These are phyloP conservation scores for Candida incommunis DNA, from an alignment of 805 yeast species.

Conservation along the genomic window DNA sequence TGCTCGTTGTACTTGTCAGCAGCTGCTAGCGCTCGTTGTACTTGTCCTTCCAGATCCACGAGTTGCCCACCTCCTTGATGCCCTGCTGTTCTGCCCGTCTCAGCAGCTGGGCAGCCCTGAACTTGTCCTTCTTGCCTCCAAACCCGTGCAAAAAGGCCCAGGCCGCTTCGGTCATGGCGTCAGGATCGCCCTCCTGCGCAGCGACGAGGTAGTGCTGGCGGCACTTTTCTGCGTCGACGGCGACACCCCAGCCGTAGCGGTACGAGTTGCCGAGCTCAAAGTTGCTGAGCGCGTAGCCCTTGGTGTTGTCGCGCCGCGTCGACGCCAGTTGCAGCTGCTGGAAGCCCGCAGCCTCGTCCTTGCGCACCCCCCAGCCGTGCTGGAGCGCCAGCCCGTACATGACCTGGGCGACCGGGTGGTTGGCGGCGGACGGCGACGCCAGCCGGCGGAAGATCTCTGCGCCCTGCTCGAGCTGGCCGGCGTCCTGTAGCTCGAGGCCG, in stretches of 20 bases:
- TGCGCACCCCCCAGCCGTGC: constrained; percentile 20
- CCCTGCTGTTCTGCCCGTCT: constrained; percentile 18
- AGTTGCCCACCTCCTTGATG: constrained; percentile 18
- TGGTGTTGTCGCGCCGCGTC: constrained; percentile 5
- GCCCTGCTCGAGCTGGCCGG: constrained; percentile 12
- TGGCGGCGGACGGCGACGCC: constrained; percentile 14
- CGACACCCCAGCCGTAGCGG: constrained; percentile 21
- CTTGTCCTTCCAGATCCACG: constrained; percentile 23
- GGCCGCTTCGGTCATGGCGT: constrained; percentile 19
- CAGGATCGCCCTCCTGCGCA: constrained; percentile 19
- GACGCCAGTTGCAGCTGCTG: constrained; percentile 15
- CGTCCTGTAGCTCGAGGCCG: constrained; percentile 18
- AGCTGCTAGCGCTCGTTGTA: constrained; percentile 9
- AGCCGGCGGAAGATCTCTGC: constrained; percentile 10
- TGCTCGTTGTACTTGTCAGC: too few relatives aligned
- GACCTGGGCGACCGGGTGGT: constrained; percentile 18
- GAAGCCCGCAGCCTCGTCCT: constrained; percentile 12
- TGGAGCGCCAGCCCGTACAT: constrained; percentile 17
- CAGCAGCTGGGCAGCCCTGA: constrained; percentile 19
- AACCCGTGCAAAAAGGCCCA: constrained; percentile 17
- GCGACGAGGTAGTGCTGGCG: constrained; percentile 18
- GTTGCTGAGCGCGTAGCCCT: constrained; percentile 12
- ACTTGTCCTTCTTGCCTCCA: constrained; percentile 18
- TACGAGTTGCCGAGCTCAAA: constrained; percentile 20
- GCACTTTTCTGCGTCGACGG: constrained; percentile 14